A percentile compares a stretch with the other conserved stretches of the same genome.
These are phyloP conservation scores for Sphaceloma murrayae DNA, from an alignment of 2,329 filamentous ascomycete genomes.

Conservation along the genomic window DNA sequence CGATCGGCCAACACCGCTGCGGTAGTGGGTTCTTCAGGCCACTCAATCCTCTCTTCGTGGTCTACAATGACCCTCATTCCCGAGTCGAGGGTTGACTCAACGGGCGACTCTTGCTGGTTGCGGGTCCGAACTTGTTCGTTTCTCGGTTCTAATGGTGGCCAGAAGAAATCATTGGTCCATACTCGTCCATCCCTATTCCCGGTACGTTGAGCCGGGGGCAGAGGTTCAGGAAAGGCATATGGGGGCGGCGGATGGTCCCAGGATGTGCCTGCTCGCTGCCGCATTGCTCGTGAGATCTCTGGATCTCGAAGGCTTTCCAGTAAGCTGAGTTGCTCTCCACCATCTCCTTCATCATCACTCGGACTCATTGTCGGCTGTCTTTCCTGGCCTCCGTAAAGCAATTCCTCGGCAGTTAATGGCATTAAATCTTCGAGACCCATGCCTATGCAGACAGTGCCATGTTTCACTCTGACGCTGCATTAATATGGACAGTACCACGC, in stretches of 20 bases:
- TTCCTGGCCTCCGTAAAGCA: constrained; percentile 43
- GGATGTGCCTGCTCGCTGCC: not conserved
- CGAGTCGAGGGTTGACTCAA: constrained; percentile 3
- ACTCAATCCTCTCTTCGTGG: constrained; percentile 17
- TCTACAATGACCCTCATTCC: constrained; percentile 11
- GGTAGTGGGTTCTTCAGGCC: constrained; percentile 19
- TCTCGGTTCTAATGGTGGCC: constrained; percentile 18
- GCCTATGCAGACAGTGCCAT: constrained; percentile 84
- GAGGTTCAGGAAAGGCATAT: constrained; percentile 7
- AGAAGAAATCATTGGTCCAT: constrained; percentile 11
- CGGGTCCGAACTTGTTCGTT: too few relatives aligned
- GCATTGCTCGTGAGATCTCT: constrained; percentile 16
- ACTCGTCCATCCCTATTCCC: constrained; percentile 9
- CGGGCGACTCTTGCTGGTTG: not conserved
- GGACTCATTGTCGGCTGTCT: constrained; percentile 17
- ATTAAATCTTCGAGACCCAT: constrained; percentile 75
- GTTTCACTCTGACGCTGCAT: constrained; percentile 56
- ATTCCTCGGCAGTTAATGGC: constrained; percentile 25
- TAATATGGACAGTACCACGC: constrained; percentile 23
- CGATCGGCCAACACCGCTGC: constrained; percentile 17
- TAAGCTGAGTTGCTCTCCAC: constrained; percentile 20
- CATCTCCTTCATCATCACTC: constrained; percentile 20
- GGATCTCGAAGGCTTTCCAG: constrained; percentile 21
- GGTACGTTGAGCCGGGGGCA: constrained; percentile 6
- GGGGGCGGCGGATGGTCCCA: constrained; percentile 12